These are phyloP conservation scores for Glaciozyma antarctica DNA, from an alignment of 768 basidiomycete species.

Conservation along the genomic window DNA sequence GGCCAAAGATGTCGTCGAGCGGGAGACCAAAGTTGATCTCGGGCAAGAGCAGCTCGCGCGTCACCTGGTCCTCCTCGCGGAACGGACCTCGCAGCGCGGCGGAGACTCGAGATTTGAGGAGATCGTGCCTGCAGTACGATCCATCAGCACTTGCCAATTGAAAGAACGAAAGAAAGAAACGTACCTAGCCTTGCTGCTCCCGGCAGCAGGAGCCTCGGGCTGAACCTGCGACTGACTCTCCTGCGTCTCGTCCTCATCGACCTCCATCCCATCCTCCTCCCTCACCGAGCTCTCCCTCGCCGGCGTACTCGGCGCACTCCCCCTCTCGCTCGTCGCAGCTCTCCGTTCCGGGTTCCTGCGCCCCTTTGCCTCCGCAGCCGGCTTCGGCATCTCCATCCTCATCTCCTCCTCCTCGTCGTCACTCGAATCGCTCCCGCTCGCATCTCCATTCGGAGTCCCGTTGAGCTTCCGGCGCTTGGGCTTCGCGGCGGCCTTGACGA, in stretches of 20 bases:
- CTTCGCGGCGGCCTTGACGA: conserved; percentile 56
- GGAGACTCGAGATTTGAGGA: conserved; percentile 16
- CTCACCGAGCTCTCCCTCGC: background rate
- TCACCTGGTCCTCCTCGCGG: conserved; percentile 15
- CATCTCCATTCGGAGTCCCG: background rate
- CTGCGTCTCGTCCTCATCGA: conserved; percentile 13
- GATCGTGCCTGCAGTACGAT: background rate
- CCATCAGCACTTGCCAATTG: background rate
- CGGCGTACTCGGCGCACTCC: background rate
- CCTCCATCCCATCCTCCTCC: conserved; percentile 10
- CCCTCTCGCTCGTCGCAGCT: background rate
- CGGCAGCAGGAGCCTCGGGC: background rate
- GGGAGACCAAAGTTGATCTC: conserved; percentile 28
- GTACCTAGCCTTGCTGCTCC: background rate
- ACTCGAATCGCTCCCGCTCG: conserved; percentile 13
- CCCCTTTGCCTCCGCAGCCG: background rate
- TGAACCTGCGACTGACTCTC: background rate
- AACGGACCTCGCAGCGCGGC: conserved; percentile 8
- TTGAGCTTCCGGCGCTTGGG: conserved; percentile 25
- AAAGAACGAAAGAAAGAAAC: background rate
- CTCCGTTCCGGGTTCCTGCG: background rate
- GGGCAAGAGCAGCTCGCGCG: conserved; percentile 10
- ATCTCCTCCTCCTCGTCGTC: conserved; percentile 19
- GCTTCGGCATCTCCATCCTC: conserved; percentile 22
- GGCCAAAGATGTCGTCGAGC: background rate